Evolutionary conservation across 495 filamentous ascomycete genomes (phyloP).

Genomic region (Xylaria curta): DNA sequence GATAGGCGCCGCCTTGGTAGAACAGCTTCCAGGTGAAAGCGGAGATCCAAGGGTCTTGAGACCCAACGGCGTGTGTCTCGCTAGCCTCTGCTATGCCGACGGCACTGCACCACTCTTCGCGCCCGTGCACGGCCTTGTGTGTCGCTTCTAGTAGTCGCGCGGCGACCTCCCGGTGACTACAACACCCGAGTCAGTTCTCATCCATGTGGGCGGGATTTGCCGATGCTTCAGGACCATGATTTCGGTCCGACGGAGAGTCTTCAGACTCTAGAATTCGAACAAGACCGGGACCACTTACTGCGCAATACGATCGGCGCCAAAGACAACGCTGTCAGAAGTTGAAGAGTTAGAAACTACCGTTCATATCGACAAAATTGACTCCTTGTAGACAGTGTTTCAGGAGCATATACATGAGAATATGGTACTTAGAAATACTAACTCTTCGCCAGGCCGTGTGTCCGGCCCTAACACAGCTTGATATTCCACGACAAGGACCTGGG

Average conservation of each 20-base stretch:
- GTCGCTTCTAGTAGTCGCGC: slow-evolving; percentile 41
- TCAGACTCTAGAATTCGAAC: no score
- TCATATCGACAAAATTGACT: neutral
- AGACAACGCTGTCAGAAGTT: slow-evolving; percentile 31
- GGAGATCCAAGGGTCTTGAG: slow-evolving; percentile 46
- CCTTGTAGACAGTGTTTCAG: neutral
- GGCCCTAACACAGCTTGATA: slow-evolving; percentile 51
- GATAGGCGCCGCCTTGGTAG: slow-evolving; percentile 37
- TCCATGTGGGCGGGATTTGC: neutral
- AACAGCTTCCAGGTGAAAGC: slow-evolving; percentile 42
- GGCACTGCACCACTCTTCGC: slow-evolving; percentile 44
- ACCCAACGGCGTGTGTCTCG: slow-evolving; percentile 46
- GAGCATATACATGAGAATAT: neutral
- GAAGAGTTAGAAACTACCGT: neutral
- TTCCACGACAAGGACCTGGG: slow-evolving; percentile 50
- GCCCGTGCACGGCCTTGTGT: slow-evolving; percentile 36
- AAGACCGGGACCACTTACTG: slow-evolving; percentile 23
- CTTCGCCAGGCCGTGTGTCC: slow-evolving; percentile 39
- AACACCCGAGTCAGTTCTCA: slow-evolving; percentile 3
- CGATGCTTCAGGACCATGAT: neutral
- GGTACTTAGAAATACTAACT: slow-evolving; percentile 21
- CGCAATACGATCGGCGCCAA: slow-evolving; percentile 44
- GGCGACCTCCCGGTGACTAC: slow-evolving; percentile 37
- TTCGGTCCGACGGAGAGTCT: neutral
- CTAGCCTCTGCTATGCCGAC: slow-evolving; percentile 36